A percentile compares a stretch with the other conserved stretches of the same genome.
Evolutionary conservation across 345 rosid genomes (phyloP).

Genomic region (Clausena lansium): DNA sequence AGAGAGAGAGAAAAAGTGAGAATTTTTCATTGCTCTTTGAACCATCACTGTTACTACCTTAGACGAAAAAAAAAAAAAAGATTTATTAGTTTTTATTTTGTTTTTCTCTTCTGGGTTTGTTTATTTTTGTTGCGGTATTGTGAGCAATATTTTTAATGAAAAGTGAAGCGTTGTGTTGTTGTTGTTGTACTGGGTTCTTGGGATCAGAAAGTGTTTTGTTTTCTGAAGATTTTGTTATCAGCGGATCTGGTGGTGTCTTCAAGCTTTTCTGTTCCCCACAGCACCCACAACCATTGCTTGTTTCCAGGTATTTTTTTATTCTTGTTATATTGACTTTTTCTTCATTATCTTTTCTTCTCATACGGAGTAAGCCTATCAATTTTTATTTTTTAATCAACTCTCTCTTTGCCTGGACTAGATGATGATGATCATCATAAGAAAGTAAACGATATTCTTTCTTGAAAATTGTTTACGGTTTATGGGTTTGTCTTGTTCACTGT

Average conservation of each 20-base stretch:
- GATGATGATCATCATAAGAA: slow-evolving; percentile 27
- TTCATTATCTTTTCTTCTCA: slow-evolving; percentile 15
- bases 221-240: slow-evolving; percentile 24
- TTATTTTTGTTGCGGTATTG: slow-evolving; percentile 11
- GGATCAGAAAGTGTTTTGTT: slow-evolving; percentile 40
- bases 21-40: slow-evolving; percentile 26
- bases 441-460: neutral
- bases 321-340: slow-evolving; percentile 20
- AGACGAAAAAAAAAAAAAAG: neutral
- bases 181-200: slow-evolving; percentile 40
- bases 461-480: slow-evolving; percentile 21
- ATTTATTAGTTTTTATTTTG: slow-evolving; percentile 2
- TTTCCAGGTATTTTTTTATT: slow-evolving; percentile 53
- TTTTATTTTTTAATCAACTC: slow-evolving; percentile 15
- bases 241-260: slow-evolving; percentile 42
- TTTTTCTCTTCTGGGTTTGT: too few relatives aligned
- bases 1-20: slow-evolving; percentile 29
- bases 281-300: slow-evolving; percentile 48
- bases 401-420: slow-evolving; percentile 19
- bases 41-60: slow-evolving; percentile 23
- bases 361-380: neutral
- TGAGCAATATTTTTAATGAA: slow-evolving; percentile 23
- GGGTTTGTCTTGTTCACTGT: slow-evolving; percentile 30
- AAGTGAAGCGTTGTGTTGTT: slow-evolving; percentile 25
- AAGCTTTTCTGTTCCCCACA: slow-evolving; percentile 51